Conservation (phyloP, 768 basidiomycete genomes). For the Boletus reticuloceps region DNA sequence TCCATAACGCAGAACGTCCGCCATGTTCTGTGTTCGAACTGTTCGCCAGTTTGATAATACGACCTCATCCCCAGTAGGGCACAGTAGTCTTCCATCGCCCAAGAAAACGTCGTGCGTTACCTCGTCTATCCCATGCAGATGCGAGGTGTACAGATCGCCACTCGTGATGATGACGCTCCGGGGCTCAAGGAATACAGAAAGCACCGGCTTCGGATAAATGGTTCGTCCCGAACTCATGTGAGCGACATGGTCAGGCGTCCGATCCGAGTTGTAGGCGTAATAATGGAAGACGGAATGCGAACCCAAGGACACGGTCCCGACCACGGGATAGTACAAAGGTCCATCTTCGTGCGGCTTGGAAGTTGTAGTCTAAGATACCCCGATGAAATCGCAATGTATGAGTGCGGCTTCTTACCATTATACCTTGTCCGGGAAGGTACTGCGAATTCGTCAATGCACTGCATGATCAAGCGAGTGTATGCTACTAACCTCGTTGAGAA, state of each 20-base stretch:
- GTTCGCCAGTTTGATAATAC: slow-evolving; percentile 58
- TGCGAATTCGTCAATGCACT: slow-evolving; percentile 29
- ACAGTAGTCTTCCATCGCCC: slow-evolving; percentile 18
- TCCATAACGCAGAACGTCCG: slow-evolving; percentile 43
- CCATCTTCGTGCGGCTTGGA: slow-evolving; percentile 90
- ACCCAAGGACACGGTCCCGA: slow-evolving; percentile 86
- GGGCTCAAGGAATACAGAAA: slow-evolving; percentile 79
- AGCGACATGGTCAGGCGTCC: slow-evolving; percentile 17
- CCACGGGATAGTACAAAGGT: slow-evolving; percentile 81
- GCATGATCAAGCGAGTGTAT: slow-evolving; percentile 1
- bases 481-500: slow-evolving; percentile 73
- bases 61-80: slow-evolving; percentile 29
- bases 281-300: slow-evolving; percentile 85
- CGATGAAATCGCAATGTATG: slow-evolving; percentile 5
- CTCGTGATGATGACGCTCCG: slow-evolving; percentile 82
- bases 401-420: slow-evolving; percentile 60
- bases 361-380: background rate
- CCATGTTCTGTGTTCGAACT: slow-evolving; percentile 42
- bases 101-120: slow-evolving; percentile 47
- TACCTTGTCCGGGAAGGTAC: slow-evolving; percentile 90
- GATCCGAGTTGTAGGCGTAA: slow-evolving; percentile 52
- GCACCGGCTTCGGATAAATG: slow-evolving; percentile 63
- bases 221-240: slow-evolving; percentile 40
- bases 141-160: slow-evolving; percentile 61
- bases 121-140: slow-evolving; percentile 81